Conservation (phyloP, 768 basidiomycete species). For the Rhodosporidiobolus sp. region DNA sequence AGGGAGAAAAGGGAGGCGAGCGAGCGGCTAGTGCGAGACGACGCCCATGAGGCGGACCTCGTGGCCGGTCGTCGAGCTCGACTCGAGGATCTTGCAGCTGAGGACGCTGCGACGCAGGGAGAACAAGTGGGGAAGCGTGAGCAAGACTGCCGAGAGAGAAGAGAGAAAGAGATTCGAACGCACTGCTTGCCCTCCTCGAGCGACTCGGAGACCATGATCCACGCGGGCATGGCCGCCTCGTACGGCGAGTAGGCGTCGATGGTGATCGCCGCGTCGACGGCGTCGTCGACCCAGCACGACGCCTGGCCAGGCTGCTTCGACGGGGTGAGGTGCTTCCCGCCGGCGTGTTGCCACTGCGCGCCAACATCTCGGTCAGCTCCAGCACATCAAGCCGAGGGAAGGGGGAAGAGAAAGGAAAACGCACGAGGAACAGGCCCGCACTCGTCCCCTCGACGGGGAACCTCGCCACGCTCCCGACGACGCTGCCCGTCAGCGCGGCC, state of each 20-base stretch:
- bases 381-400: not conserved
- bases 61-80: not conserved
- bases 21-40: slow-evolving; percentile 8
- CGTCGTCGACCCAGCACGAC: slow-evolving; percentile 16
- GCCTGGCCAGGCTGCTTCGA: slow-evolving; percentile 1
- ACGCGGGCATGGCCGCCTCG: not conserved
- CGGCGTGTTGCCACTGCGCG: slow-evolving; percentile 5
- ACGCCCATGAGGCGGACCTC: slow-evolving; percentile 24
- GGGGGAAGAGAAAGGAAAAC: not conserved
- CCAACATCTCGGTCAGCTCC: no score
- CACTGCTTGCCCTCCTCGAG: slow-evolving; percentile 8
- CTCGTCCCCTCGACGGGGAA: slow-evolving; percentile 6
- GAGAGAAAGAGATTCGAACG: not conserved
- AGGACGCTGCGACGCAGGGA: not conserved
- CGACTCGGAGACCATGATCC: not conserved
- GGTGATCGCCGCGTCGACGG: not conserved
- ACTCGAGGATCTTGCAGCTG: not conserved
- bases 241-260: not conserved
- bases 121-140: no score
- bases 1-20: no score
- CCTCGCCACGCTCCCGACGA: not conserved
- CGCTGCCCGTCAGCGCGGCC: not conserved
- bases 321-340: not conserved
- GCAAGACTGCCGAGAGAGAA: not conserved
- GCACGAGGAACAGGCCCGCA: slow-evolving; percentile 7